A percentile compares a stretch with the other conserved stretches of the same genome.
Evolutionary conservation across 2,329 filamentous ascomycete genomes (phyloP).

Genomic region (Sarocladiaceae sp.): DNA sequence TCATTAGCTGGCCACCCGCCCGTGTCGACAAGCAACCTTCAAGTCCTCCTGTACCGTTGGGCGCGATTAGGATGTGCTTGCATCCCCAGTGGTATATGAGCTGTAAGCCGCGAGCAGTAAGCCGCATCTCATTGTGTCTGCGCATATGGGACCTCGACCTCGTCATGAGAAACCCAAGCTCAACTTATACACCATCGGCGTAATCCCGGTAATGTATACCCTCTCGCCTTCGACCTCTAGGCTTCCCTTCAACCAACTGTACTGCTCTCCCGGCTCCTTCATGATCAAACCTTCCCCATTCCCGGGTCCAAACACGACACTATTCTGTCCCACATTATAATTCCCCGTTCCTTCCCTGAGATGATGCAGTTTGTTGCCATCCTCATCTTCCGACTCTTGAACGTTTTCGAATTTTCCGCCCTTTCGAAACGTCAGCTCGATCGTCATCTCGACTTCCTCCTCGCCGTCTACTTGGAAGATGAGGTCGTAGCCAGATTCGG

Average conservation of each 20-base stretch:
- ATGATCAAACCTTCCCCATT: slow-evolving; percentile 13
- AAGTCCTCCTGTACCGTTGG: too few species aligned
- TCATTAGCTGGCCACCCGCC: too few species aligned
- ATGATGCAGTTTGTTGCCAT: slow-evolving; percentile 12
- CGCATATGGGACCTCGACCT: too few species aligned
- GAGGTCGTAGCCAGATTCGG: slow-evolving; percentile 13
- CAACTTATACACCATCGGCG: slow-evolving; percentile 16
- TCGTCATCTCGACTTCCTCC: slow-evolving; percentile 16
- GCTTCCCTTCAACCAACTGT: slow-evolving; percentile 15
- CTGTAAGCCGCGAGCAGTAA: too few species aligned
- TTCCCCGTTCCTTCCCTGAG: slow-evolving; percentile 13
- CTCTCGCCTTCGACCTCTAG: slow-evolving; percentile 13
- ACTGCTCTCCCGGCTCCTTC: slow-evolving; percentile 15
- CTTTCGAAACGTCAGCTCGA: slow-evolving; percentile 16
- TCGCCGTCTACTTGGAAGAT: slow-evolving; percentile 16
- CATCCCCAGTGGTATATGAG: too few species aligned
- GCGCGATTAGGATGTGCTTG: too few species aligned
- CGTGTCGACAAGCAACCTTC: too few species aligned
- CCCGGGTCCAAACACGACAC: slow-evolving; percentile 16
- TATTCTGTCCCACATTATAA: slow-evolving; percentile 14
- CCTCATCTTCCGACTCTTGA: slow-evolving; percentile 7
- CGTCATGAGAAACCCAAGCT: slow-evolving; percentile 13
- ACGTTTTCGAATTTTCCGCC: slow-evolving; percentile 13
- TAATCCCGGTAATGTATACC: slow-evolving; percentile 15
- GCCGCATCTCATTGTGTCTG: too few species aligned